These are phyloP conservation scores for Puccinia horiana DNA, from an alignment of 1,284 basidiomycete species.

Conservation along the genomic window DNA sequence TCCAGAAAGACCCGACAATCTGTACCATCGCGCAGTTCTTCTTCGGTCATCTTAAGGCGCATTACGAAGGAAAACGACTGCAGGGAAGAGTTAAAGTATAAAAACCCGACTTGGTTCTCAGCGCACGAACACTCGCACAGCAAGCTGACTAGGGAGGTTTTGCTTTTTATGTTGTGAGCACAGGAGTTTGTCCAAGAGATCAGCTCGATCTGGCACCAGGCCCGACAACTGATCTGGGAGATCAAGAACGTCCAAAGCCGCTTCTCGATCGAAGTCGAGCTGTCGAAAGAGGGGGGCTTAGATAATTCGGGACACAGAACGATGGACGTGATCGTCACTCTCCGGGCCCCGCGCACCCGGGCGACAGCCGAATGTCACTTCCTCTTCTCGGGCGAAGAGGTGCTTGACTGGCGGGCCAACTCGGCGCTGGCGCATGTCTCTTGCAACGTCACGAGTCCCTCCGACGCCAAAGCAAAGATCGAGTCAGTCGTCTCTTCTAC, in stretches of 20 bases:
- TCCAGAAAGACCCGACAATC: neutral
- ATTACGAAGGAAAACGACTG: conserved; percentile 5
- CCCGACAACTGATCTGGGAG: conserved; percentile 22
- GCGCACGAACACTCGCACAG: neutral
- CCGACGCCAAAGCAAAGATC: neutral
- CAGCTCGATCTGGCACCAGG: conserved; percentile 43
- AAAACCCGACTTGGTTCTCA: neutral
- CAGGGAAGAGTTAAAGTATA: conserved; percentile 33
- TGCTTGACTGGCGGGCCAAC: conserved; percentile 2
- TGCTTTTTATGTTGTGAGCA: neutral
- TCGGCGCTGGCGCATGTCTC: conserved; percentile 14
- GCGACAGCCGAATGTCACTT: conserved; percentile 20
- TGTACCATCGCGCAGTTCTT: conserved; percentile 31
- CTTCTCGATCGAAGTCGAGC: conserved; percentile 5
- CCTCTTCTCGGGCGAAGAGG: conserved; percentile 38
- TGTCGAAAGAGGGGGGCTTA: neutral
- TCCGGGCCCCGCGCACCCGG: neutral
- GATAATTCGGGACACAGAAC: neutral
- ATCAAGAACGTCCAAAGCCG: conserved; percentile 12
- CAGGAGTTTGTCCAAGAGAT: conserved; percentile 44
- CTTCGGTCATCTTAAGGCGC: conserved; percentile 24
- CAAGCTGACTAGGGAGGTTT: neutral
- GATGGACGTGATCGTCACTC: conserved; percentile 19
- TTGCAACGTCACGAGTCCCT: conserved; percentile 6
- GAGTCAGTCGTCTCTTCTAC: conserved; percentile 30